A percentile compares a stretch with the other conserved stretches of the same genome.
Conservation (phyloP, 768 basidiomycete genomes). For the Auricularia heimuer region DNA sequence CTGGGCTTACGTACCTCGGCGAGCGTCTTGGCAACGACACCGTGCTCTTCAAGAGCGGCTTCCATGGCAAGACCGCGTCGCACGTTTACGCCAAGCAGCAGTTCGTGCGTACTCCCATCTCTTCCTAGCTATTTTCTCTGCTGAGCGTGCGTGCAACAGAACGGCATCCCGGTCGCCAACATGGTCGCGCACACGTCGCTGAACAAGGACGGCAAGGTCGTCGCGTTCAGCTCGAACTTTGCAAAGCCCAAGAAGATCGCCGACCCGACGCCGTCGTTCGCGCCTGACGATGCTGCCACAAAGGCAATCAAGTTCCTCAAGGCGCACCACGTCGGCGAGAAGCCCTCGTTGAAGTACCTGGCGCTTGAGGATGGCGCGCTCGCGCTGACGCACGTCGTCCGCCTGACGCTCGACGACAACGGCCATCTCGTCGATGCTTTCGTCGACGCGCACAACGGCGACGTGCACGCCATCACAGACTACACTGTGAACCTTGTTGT, state of each 20-base stretch:
- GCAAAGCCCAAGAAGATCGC: constrained; percentile 23
- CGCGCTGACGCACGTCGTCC: constrained; percentile 32
- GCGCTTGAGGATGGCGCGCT: constrained; percentile 29
- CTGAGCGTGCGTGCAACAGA: constrained; percentile 3
- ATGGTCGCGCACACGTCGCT: constrained; percentile 38
- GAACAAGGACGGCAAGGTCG: constrained; percentile 30
- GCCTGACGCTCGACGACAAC: constrained; percentile 30
- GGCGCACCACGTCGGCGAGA: constrained; percentile 32
- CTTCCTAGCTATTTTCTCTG: background rate
- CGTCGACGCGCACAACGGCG: constrained; percentile 48
- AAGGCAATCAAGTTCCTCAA: constrained; percentile 28
- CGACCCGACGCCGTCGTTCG: constrained; percentile 28
- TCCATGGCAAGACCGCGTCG: constrained; percentile 1
- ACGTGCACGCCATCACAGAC: constrained; percentile 40
- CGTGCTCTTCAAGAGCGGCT: constrained; percentile 7
- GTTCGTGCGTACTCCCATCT: constrained; percentile 5
- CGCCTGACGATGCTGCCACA: constrained; percentile 26
- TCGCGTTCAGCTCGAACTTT: constrained; percentile 38
- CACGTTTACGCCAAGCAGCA: constrained; percentile 9
- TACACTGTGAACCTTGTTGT: constrained; percentile 39
- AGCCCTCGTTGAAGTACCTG: constrained; percentile 32
- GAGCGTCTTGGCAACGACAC: constrained; percentile 5
- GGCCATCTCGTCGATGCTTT: constrained; percentile 48
- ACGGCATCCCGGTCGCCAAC: constrained; percentile 27
- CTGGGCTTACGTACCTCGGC: constrained; percentile 4